Evolutionary conservation across 192 early-diverging fungal species (phyloP), one percentile per base, ranked within the genome.

Genomic region (Mortierella claussenii): DNA sequence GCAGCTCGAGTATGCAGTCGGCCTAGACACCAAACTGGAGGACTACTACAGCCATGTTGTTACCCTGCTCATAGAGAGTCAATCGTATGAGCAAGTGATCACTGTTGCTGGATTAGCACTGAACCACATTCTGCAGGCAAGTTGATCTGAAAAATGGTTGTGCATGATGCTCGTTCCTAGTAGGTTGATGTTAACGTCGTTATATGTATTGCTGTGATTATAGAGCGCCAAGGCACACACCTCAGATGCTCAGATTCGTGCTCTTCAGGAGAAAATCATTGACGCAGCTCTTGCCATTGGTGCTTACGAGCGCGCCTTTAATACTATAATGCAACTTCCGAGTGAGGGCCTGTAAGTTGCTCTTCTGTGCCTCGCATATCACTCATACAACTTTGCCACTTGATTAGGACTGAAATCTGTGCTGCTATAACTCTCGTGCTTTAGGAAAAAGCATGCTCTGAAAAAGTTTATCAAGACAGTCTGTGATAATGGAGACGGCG

Each of bases 21-120:
- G 64, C 2, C 17, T 56, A 24, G 45, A 37, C 26, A 61, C 73
- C 10, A 67, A 43, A n/a, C 46, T 67, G 12, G 63, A 76, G 23
- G 73, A 76, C 30, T 76, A 76, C 20, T 76, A 65, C n/a, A 33
- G 50, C 27, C 57, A 76, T 42, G 42, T 76, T 4, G 60, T 76
- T 13, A 17, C 11, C 0, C 49, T 76, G 4, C 50, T 76, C 1
- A 30, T 44, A 12, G 73, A 66, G 36, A 43, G 34, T 10, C 27
- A 49, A 12, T 63, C 73, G 4, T 59, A 76, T 23, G 51, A 66
- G 9, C 57, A 76, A 27, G 73, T 67, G 18, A 61, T 76, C 24
- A 20, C 23, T 21, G 53, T 76, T 3, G 56, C 73, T 13, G 55
- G 40, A 11, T 52, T 76, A 4, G 64, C 73, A 17, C 33, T 76